Evolutionary conservation across 371 early-diverging fungal genomes (phyloP), one percentile per base, ranked within the genome.

Genomic region (Choanephora cucurbitarum): DNA sequence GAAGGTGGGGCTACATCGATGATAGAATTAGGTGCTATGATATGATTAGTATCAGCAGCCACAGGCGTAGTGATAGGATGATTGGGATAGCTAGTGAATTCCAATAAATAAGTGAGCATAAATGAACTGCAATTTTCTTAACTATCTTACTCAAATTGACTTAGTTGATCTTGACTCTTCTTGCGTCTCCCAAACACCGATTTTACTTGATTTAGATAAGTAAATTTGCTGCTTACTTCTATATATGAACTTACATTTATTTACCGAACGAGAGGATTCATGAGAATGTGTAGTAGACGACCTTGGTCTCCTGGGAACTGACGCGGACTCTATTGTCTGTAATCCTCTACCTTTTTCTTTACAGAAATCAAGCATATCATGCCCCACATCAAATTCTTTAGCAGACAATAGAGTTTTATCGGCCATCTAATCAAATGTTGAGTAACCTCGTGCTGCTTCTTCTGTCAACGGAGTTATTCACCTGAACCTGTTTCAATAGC

Each of bases 401-500:
- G 55, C 44, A 3, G 18, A 13, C 22, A 45, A 49, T 24, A 60
- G 13, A 2, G 49, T 49, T 13, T 15, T 47, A 18, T 31, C 44
- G 15, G 60, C 24, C 44, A 55, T 55, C 39, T 54, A 18, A 24
- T 8, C 23, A 14, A 17, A 24, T 7, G 4, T 3, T 49, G n/a
- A 9, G 24, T 23, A 23, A 15, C 4, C 24, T n/a, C n/a, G 19
- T 51, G 5, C 13, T n/a, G n/a, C n/a, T n/a, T n/a, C n/a, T n/a
- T n/a, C n/a, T n/a, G 2, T 1, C 13, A 28, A 28, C 28, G 3
- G 28, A 28, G 3, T 10, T 41, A 9, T 33, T 49, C 23, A 49
- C 49, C 37, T 51, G 42, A 7, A 55, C 24, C 3, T 49, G 40
- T 14, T 64, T 80, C 73, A 11, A 70, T 51, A 52, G 67, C 39